Evolutionary conservation across 176 grass and related monocot genomes (phyloP), one percentile per base, ranked within the genome.

Genomic region (Eleusine coracana): DNA sequence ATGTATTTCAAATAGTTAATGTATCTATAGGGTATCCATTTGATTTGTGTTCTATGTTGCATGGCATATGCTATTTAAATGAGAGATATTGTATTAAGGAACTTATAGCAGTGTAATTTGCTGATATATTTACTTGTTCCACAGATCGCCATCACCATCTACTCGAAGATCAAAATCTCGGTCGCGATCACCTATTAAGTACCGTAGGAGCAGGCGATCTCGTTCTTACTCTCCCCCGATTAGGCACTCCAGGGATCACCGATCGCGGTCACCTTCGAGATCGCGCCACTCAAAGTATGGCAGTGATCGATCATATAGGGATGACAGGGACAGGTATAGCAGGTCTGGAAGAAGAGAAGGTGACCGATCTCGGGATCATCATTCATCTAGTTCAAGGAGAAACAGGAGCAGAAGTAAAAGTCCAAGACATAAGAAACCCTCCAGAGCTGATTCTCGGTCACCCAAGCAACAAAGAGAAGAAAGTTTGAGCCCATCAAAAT

Each of bases 181-280:
- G 42, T 98, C 96, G 82, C 86, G 93, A 66, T 98, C 96, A 66
- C 96, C 96, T 88, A 92, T 98, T 59, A 98, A 86, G 86, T 98
- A 93, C 78, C 88, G 41, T 82, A 76, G 88, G 71, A 93, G 87
- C 29, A 91, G 93, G 77, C 85, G 87, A 44, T 95, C 93, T 21
- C 83, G 85, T 48, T 96, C 96, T 21, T 88, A 91, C 58, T 95
- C 93, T 27, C 93, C 95, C 27, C 84, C 85, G 78, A 51, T 87
- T 67, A 95, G 93, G 78, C 88, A 48, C 66, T 67, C 84, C 54
- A 71, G 87, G 21, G 89, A 91, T 8, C 82, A 82, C 28, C 86
- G 88, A 72, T 95, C 95, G 66, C 75, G 92, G 18, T 93, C 96
- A 68, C 92, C 96, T 17, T 66, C 88, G 70, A 87, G 91, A 81